Base-by-base conservation (phyloP, 2,329 filamentous ascomycete genomes). In the Pseudogymnoascus sp. region DNA sequence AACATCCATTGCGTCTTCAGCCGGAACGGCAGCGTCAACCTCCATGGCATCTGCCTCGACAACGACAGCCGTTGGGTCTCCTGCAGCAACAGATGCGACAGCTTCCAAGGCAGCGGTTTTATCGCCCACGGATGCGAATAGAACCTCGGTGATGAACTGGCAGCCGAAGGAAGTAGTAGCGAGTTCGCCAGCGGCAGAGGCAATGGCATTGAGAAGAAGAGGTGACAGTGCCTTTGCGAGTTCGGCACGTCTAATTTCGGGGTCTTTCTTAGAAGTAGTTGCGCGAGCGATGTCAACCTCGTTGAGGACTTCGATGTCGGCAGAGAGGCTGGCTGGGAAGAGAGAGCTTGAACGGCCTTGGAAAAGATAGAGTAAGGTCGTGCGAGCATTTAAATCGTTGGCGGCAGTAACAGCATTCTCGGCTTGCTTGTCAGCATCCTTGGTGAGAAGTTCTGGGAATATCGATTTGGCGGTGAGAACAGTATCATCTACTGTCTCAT, bases 401-500 rank as follows among this genome's bases (percentile, higher is more conserved):
- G 82, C 85, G 4, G 85, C 77, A 50, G 82, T 82, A 19, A 89
- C 76, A 60, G 91, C 79, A 66, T 88, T 89, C 68, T 89, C 83
- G 2, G 82, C 78, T 35, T 86, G 80, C 63, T 82, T 81, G 62
- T 87, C 81, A 24, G 83, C 81, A 65, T 86, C 84, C 71, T 90
- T 89, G 66, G 88, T 90, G 16, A 97, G 78, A 11, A 99, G 81
- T 75, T 98, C 93, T 0, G 90, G 82, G 75, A 96, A 91, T 67
- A 99, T 89, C 33, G 89, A 82, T 78, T 96, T 98, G 60, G 87
- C 82, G 2, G 87, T 90, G 71, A 96, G 81, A 67, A 96, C 93
- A 8, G 95, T 99, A 74, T 99, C 95, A 70, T 99, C 95, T 59
- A 96, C 87, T 59, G 96, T 88, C 70, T 98, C 95, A 73, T 93